A percentile compares a stretch with the other conserved stretches of the same genome.
Conservation (phyloP, 768 basidiomycete species). For the Tulasnella sp. region DNA sequence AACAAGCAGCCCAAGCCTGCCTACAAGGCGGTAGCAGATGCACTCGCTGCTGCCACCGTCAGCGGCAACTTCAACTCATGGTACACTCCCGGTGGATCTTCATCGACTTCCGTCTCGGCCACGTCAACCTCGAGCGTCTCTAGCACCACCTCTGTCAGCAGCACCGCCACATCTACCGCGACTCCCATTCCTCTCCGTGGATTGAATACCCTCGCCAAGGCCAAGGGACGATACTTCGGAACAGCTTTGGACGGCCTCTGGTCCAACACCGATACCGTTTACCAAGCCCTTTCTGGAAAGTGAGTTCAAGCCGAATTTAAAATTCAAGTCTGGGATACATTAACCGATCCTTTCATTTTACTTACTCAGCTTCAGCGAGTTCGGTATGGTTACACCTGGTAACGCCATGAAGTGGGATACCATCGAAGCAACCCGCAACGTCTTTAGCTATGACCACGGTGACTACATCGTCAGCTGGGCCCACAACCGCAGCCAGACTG, state of each 20-base stretch:
- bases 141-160: background rate
- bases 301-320: background rate
- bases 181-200: background rate
- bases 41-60: background rate
- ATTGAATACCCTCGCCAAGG: constrained; percentile 9
- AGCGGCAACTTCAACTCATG: background rate
- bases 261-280: constrained; percentile 9
- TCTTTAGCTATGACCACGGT: background rate
- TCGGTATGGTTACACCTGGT: constrained; percentile 16
- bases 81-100: background rate
- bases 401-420: constrained; percentile 18
- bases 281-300: constrained; percentile 15
- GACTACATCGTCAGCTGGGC: constrained; percentile 8
- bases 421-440: background rate
- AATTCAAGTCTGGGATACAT: background rate
- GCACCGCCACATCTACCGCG: background rate
- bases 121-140: background rate
- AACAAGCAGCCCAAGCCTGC: constrained; percentile 22
- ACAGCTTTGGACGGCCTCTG: constrained; percentile 18
- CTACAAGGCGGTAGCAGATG: constrained; percentile 18
- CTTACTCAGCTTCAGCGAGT: constrained; percentile 4
- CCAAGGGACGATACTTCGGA: constrained; percentile 19
- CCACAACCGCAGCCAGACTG: background rate
- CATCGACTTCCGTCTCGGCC: background rate
- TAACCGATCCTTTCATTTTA: background rate